Conservation (phyloP, 805 yeast species). For the Ogataea paraovalis region DNA sequence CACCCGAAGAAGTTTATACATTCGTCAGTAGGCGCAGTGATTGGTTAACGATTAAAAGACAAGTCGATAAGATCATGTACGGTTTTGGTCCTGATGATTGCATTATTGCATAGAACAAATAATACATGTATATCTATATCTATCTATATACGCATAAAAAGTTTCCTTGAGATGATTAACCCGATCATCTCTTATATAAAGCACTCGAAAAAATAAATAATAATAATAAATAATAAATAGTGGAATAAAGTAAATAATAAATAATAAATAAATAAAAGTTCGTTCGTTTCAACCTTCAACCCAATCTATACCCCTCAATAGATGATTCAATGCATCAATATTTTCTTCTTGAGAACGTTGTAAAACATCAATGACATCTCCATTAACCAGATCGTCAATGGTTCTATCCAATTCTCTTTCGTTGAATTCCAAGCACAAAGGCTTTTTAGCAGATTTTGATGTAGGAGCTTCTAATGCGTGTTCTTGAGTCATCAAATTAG, state of each 20-base stretch:
- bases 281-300: neutral
- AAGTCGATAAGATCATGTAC: constrained; percentile 92
- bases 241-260: constrained; percentile 1
- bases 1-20: constrained; percentile 92
- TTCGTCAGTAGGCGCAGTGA: constrained; percentile 84
- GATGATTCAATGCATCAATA: constrained; percentile 18
- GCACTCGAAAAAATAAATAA: neutral
- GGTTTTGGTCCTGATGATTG: constrained; percentile 86
- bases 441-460: neutral
- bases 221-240: constrained; percentile 1
- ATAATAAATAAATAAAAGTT: neutral
- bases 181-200: neutral
- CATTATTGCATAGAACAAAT: constrained; percentile 40
- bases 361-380: constrained; percentile 18
- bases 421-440: neutral
- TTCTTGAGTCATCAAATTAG: neutral
- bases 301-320: constrained; percentile 19
- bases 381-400: constrained; percentile 18
- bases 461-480: neutral
- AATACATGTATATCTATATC: neutral
- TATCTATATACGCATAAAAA: neutral
- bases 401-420: constrained; percentile 5
- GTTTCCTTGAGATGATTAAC: neutral
- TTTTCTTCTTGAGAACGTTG: constrained; percentile 23
- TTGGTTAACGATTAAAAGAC: constrained; percentile 71